phyloP scores from a whole-genome alignment of 2,329 filamentous ascomycete species.

The Colletotrichum falcatum region DNA sequence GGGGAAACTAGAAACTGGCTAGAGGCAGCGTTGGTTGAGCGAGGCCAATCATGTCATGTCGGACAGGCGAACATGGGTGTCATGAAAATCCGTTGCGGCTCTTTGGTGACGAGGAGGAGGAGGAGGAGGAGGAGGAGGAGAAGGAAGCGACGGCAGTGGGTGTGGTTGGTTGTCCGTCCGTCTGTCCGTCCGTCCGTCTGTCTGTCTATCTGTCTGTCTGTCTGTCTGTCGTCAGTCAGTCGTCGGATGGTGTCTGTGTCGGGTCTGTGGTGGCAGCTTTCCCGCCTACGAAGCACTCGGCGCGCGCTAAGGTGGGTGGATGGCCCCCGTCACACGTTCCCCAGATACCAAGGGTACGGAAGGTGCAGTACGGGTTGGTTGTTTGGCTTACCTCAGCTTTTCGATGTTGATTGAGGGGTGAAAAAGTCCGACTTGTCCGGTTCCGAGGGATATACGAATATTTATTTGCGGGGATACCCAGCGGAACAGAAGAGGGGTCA shows the following conservation, averaged over 20 bases:
- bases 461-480: not conserved
- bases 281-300: slow-evolving; percentile 10
- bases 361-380: not conserved
- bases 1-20: not conserved
- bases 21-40: not conserved
- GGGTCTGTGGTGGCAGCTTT: slow-evolving; percentile 17
- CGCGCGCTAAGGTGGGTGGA: slow-evolving; percentile 16
- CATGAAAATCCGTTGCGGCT: slow-evolving; percentile 29
- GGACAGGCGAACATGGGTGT: slow-evolving; percentile 19
- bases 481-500: no score
- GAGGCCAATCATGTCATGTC: slow-evolving; percentile 30
- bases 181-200: no score
- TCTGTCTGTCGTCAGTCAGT: slow-evolving; percentile 14
- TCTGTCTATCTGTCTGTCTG: no score
- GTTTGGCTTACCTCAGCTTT: slow-evolving; percentile 6
- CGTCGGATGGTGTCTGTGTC: slow-evolving; percentile 4
- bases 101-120: slow-evolving; percentile 32
- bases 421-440: slow-evolving; percentile 1
- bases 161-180: slow-evolving; percentile 19
- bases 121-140: no score
- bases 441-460: not conserved
- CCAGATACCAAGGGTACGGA: slow-evolving; percentile 13
- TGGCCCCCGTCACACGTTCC: slow-evolving; percentile 16
- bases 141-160: slow-evolving; percentile 13
- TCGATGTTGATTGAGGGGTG: not conserved